Evolutionary conservation across 192 early-diverging fungal genomes (phyloP).

Genomic region (Podila epigama): DNA sequence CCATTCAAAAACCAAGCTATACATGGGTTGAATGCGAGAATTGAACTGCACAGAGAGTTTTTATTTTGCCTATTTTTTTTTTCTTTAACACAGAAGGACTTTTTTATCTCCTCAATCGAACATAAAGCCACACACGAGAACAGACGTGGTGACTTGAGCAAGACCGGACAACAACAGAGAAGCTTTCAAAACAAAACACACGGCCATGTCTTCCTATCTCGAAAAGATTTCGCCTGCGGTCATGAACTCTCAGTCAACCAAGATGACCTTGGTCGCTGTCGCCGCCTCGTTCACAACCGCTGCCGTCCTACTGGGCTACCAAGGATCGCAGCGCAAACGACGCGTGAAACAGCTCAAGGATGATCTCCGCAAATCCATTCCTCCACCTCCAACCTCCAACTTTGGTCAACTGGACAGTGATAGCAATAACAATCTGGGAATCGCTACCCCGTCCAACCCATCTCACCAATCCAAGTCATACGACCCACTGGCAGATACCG

Average conservation of each 20-base stretch:
- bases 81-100: too few relatives aligned
- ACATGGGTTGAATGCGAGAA: too few relatives aligned
- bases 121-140: too few relatives aligned
- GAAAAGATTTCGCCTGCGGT: conserved; percentile 7
- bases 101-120: too few relatives aligned
- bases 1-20: too few relatives aligned
- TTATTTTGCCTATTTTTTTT: too few relatives aligned
- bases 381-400: conserved; percentile 34
- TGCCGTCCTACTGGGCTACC: conserved; percentile 61
- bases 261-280: conserved; percentile 59
- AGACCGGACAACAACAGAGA: too few relatives aligned
- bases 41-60: too few relatives aligned
- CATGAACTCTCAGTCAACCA: conserved; percentile 33
- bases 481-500: not conserved
- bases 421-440: not conserved
- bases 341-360: conserved; percentile 65
- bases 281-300: conserved; percentile 72
- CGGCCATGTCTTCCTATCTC: conserved; percentile 19
- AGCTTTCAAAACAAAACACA: not conserved
- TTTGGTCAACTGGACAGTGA: not conserved
- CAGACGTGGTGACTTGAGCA: too few relatives aligned
- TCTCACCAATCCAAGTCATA: not conserved
- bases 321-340: conserved; percentile 53
- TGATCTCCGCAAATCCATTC: conserved; percentile 52
- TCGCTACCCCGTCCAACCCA: not conserved